Conservation (phyloP, 2,329 filamentous ascomycete species). For the Pyrenochaeta sp. region DNA sequence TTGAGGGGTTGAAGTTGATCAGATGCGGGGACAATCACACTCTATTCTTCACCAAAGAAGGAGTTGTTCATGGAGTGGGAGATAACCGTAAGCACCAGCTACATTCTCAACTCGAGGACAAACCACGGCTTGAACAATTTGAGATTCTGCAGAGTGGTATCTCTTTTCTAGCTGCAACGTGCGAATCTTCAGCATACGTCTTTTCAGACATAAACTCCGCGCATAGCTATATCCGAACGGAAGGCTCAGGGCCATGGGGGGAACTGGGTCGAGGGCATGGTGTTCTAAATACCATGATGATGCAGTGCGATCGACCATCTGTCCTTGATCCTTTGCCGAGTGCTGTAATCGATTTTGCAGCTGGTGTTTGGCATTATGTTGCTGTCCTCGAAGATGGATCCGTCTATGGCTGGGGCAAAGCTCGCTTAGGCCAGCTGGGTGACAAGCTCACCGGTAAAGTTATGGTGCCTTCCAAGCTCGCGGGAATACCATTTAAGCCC, state of each 20-base stretch:
- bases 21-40: slow-evolving; percentile 87
- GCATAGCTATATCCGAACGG: slow-evolving; percentile 10
- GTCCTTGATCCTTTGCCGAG: slow-evolving; percentile 4
- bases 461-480: slow-evolving; percentile 22
- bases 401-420: slow-evolving; percentile 88
- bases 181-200: slow-evolving; percentile 38
- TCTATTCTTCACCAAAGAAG: slow-evolving; percentile 69
- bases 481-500: slow-evolving; percentile 67
- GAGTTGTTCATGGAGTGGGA: slow-evolving; percentile 72
- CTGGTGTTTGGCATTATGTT: slow-evolving; percentile 81
- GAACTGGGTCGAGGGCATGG: slow-evolving; percentile 27
- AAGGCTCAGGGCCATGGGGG: slow-evolving; percentile 36
- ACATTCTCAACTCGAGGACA: slow-evolving; percentile 21
- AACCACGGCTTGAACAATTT: slow-evolving; percentile 11
- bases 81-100: slow-evolving; percentile 62
- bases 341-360: slow-evolving; percentile 68
- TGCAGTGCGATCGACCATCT: not conserved
- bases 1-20: slow-evolving; percentile 45
- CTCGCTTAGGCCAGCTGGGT: slow-evolving; percentile 85
- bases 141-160: slow-evolving; percentile 2
- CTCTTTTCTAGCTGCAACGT: slow-evolving; percentile 28
- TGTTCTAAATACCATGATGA: not conserved
- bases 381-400: slow-evolving; percentile 77
- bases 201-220: not conserved
- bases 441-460: slow-evolving; percentile 54